phyloP scores from a whole-genome alignment of 2,329 filamentous ascomycete species.

The Xylariaceae sp. region DNA sequence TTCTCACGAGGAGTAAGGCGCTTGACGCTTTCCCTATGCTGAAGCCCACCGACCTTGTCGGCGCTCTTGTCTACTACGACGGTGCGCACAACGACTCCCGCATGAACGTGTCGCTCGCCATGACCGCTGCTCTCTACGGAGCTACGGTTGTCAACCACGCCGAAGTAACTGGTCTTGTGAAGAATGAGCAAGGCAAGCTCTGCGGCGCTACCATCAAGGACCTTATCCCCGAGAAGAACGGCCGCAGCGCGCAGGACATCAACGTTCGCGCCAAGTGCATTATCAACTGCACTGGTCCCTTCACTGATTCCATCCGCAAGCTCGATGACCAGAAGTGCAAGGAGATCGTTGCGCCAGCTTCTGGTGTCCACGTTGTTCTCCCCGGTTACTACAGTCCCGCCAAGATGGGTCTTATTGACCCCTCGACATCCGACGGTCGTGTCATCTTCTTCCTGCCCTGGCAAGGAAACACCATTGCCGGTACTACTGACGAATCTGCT shows the following conservation, averaged over 20 bases:
- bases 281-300: constrained; percentile 85
- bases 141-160: constrained; percentile 78
- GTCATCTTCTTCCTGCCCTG: constrained; percentile 92
- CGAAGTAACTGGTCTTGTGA: constrained; percentile 71
- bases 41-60: constrained; percentile 70
- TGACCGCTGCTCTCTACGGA: constrained; percentile 84
- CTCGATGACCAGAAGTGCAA: constrained; percentile 68
- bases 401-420: constrained; percentile 84
- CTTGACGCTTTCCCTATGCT: constrained; percentile 86
- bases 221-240: constrained; percentile 59
- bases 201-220: constrained; percentile 72
- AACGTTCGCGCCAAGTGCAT: constrained; percentile 71
- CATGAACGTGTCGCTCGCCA: constrained; percentile 84
- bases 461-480: constrained; percentile 89
- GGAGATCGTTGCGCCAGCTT: constrained; percentile 80
- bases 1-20: constrained; percentile 79
- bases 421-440: constrained; percentile 77
- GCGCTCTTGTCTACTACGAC: constrained; percentile 85
- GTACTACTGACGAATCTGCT: constrained; percentile 77
- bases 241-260: constrained; percentile 58
- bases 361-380: constrained; percentile 79
- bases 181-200: constrained; percentile 66
- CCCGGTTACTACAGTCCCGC: constrained; percentile 81
- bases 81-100: constrained; percentile 88
- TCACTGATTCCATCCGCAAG: constrained; percentile 79